Evolutionary conservation across 768 basidiomycete genomes (phyloP), one percentile per base, ranked within the genome.

Genomic region (Podaxis sp.): DNA sequence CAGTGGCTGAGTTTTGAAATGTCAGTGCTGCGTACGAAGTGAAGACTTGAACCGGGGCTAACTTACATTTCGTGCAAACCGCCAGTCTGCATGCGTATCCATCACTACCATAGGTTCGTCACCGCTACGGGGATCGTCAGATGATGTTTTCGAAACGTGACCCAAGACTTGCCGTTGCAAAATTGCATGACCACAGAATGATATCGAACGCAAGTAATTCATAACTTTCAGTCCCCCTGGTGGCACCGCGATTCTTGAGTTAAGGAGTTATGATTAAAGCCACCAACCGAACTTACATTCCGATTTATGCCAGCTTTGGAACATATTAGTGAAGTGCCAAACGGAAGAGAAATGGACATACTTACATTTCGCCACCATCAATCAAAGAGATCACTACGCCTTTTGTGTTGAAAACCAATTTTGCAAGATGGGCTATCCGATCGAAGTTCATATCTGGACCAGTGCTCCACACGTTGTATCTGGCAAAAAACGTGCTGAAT

Each of bases 391-490:
- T 91, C 24, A 86, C 73, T 2, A 96, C 94, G 13, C 90, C 88
- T 71, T 91, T 92, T 1, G 94, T 91, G 69, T 83, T 90, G 74
- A 98, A 98, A 6, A 98, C 96, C 43, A 97, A 78, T 76, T 96
- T 96, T 43, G 91, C 91, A 27, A 98, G 83, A 72, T 96, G 94
- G 15, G 89, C 92, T 66, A 97, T 96, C 17, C 96, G 85, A 73
- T 97, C 95, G 70, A 98, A 97, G 71, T 96, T 96, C 65, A 85
- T 79, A 72, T 98, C 96, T 8, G 88, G 80, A 15, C 87, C 86
- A 0, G 94, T 95, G 65, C 91, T 86, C 84, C 93, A 88, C 54
- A 97, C 90, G 67, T 94, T 94, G 77, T 93, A 96, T 66, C 93
- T 91, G 29, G 60, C n/a, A 29, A 15, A 53, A 37, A 56, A 67